These are phyloP conservation scores for Ceratocystis colombiana DNA, from an alignment of 2,329 filamentous ascomycete species.

Conservation along the genomic window DNA sequence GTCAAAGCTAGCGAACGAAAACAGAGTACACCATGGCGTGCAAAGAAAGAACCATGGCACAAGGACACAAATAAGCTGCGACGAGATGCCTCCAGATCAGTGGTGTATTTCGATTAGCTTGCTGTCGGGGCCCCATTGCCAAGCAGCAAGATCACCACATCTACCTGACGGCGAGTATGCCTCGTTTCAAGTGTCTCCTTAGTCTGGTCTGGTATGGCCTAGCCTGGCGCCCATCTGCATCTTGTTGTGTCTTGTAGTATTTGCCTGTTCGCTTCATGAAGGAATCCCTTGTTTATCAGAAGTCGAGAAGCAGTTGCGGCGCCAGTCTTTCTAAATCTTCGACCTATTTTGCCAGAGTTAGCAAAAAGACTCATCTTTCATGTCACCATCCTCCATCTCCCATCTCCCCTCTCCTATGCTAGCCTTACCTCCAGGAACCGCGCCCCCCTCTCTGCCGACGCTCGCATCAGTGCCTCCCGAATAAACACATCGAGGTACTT, in stretches of 20 bases:
- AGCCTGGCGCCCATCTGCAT: too few relatives aligned
- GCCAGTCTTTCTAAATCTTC: slow-evolving; percentile 84
- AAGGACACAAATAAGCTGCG: not conserved
- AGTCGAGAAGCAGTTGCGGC: slow-evolving; percentile 75
- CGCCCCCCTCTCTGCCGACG: slow-evolving; percentile 57
- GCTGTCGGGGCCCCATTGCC: not conserved
- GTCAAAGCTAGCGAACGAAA: not conserved
- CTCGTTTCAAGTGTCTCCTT: too few relatives aligned
- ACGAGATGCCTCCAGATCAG: not conserved
- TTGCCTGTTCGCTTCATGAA: not conserved
- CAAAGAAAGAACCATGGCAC: not conserved
- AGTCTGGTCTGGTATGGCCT: too few relatives aligned
- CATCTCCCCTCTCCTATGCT: not conserved
- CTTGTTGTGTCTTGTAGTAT: not conserved
- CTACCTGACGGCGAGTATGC: too few relatives aligned
- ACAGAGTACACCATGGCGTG: not conserved
- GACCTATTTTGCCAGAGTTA: slow-evolving; percentile 35
- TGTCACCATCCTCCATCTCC: not conserved
- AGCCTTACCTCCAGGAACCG: slow-evolving; percentile 62
- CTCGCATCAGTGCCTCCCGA: slow-evolving; percentile 73
- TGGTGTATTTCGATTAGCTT: not conserved
- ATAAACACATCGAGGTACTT: slow-evolving; percentile 91
- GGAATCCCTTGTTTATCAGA: slow-evolving; percentile 40
- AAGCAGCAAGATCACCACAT: not conserved
- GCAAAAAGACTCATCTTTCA: not conserved